Conservation (phyloP, 1,284 basidiomycete genomes). For the Cryptococcus sp. region DNA sequence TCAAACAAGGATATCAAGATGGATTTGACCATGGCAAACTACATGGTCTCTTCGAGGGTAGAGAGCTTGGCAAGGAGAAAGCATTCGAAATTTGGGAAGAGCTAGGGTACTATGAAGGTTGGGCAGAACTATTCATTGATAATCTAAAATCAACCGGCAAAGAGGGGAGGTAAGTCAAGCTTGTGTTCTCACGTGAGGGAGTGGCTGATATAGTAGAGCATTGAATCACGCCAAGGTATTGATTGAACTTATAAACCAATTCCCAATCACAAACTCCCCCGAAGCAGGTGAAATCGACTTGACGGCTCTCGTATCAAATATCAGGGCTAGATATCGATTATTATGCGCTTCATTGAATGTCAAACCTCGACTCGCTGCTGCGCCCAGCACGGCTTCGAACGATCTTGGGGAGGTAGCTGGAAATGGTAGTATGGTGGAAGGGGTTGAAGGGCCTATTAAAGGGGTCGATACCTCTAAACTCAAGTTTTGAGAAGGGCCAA, state of each 20-base stretch:
- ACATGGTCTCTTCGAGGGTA: conserved; percentile 81
- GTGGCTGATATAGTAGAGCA: conserved; percentile 46
- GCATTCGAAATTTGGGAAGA: conserved; percentile 97
- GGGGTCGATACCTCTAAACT: conserved; percentile 44
- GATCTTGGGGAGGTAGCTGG: conserved; percentile 6
- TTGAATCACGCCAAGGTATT: conserved; percentile 63
- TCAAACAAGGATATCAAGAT: conserved; percentile 67
- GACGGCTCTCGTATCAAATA: conserved; percentile 69
- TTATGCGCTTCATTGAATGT: conserved; percentile 80
- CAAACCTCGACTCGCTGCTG: conserved; percentile 53
- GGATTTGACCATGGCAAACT: conserved; percentile 79
- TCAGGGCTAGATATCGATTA: conserved; percentile 80
- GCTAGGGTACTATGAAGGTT: conserved; percentile 85
- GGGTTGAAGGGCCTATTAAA: conserved; percentile 45
- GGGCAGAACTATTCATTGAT: conserved; percentile 65
- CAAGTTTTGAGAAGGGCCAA: conserved; percentile 23
- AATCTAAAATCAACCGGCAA: conserved; percentile 42
- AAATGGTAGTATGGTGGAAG: conserved; percentile 23
- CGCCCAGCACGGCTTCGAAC: conserved; percentile 21
- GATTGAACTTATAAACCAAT: conserved; percentile 65
- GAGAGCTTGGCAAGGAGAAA: conserved; percentile 83
- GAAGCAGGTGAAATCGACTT: conserved; percentile 51
- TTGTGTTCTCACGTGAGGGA: not conserved
- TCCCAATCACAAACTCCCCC: conserved; percentile 64
- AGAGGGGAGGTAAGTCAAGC: conserved; percentile 27